phyloP scores from a whole-genome alignment of 2,329 filamentous ascomycete genomes.

The Sporothrix dimorphospora region DNA sequence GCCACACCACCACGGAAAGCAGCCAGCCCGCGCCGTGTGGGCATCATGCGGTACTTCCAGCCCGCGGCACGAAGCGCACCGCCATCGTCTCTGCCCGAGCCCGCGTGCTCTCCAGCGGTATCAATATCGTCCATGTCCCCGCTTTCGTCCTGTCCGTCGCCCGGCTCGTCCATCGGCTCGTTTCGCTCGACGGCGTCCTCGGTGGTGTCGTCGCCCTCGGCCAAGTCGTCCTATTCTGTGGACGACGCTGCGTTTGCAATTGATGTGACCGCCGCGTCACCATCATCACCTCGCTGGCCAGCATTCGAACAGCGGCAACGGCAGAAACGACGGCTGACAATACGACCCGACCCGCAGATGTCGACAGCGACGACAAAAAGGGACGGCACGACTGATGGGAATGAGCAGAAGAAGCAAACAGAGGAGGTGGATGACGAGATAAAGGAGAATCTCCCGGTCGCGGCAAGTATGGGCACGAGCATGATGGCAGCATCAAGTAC shows the following conservation, averaged over 20 bases:
- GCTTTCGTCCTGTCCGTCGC: slow-evolving; percentile 13
- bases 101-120: background rate
- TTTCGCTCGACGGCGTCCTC: background rate
- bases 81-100: background rate
- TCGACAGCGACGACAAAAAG: background rate
- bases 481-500: slow-evolving; percentile 25
- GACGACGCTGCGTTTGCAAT: background rate
- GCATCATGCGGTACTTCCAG: slow-evolving; percentile 35
- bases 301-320: slow-evolving; percentile 10
- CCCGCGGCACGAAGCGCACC: slow-evolving; percentile 21
- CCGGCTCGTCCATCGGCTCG: slow-evolving; percentile 25
- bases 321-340: slow-evolving; percentile 33
- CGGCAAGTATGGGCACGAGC: background rate
- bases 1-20: background rate
- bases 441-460: background rate
- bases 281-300: background rate
- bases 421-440: background rate
- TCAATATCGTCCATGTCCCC: slow-evolving; percentile 26
- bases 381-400: background rate
- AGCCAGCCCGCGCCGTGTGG: slow-evolving; percentile 20
- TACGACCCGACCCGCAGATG: slow-evolving; percentile 29
- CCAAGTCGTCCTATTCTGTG: background rate
- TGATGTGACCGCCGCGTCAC: slow-evolving; percentile 2
- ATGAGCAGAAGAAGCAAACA: background rate
- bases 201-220: background rate